Evolutionary conservation across 1,284 basidiomycete genomes (phyloP).

Genomic region (Tetrapyrgos nigripes): DNA sequence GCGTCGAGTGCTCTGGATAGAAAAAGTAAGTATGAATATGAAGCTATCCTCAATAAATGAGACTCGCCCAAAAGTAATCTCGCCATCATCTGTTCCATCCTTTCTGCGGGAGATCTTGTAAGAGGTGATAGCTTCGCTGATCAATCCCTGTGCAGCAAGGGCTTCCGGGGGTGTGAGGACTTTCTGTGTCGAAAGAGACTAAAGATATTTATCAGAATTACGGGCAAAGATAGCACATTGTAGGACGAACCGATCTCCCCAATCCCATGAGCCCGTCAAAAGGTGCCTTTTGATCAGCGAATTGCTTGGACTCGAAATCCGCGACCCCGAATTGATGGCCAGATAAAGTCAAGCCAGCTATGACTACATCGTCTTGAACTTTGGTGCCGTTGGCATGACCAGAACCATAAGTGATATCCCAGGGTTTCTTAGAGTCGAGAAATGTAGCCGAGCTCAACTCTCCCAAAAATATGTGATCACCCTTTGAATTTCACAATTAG

Average conservation of each 20-base stretch:
- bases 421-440: constrained; percentile 53
- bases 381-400: constrained; percentile 72
- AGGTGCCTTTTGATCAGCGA: constrained; percentile 54
- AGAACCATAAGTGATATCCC: constrained; percentile 75
- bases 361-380: constrained; percentile 63
- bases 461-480: constrained; percentile 69
- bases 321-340: constrained; percentile 75
- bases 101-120: constrained; percentile 78
- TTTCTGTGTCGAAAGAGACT: constrained; percentile 66
- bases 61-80: constrained; percentile 72
- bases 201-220: not conserved
- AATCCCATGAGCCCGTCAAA: constrained; percentile 85
- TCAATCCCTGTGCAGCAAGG: constrained; percentile 59
- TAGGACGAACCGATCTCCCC: constrained; percentile 60
- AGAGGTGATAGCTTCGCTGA: constrained; percentile 71
- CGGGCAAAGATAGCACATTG: not conserved
- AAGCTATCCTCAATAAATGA: not conserved
- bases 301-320: constrained; percentile 49
- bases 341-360: constrained; percentile 66
- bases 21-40: not conserved
- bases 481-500: constrained; percentile 25
- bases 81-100: constrained; percentile 50
- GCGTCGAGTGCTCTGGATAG: constrained; percentile 57
- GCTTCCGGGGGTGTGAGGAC: constrained; percentile 73
- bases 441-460: constrained; percentile 64